Evolutionary conservation across 345 rosid species (phyloP).

Genomic region (Trapa incisa): DNA sequence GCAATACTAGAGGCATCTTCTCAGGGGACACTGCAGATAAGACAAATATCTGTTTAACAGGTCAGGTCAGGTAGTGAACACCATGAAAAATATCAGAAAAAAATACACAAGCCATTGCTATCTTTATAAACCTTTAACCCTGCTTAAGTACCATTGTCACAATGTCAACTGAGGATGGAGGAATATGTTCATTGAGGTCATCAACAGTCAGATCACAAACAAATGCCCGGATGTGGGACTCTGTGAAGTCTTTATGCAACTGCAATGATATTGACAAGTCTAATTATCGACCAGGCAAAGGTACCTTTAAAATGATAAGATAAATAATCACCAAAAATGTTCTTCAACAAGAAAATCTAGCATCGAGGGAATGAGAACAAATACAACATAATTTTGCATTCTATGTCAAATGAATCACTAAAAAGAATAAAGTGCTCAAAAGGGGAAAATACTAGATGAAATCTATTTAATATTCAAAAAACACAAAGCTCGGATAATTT

Average conservation of each 20-base stretch:
- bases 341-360: not conserved
- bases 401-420: not conserved
- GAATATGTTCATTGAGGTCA: conserved; percentile 53
- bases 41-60: conserved; percentile 75
- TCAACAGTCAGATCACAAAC: conserved; percentile 71
- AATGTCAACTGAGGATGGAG: conserved; percentile 70
- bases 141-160: conserved; percentile 70
- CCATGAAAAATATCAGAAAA: conserved; percentile 5
- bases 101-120: conserved; percentile 5
- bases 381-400: not conserved
- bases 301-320: not conserved
- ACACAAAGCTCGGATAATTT: not conserved
- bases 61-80: conserved; percentile 40
- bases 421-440: not conserved
- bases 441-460: not conserved
- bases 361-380: not conserved
- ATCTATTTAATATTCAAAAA: not conserved
- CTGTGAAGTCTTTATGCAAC: conserved; percentile 68
- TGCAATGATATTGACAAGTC: conserved; percentile 21
- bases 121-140: not conserved
- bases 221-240: conserved; percentile 45
- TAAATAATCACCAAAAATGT: not conserved
- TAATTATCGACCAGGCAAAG: not conserved
- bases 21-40: conserved; percentile 93
- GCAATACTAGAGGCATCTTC: conserved; percentile 70